Evolutionary conservation across 208 protist species (phyloP).

Genomic region (Leptomonas seymouri): DNA sequence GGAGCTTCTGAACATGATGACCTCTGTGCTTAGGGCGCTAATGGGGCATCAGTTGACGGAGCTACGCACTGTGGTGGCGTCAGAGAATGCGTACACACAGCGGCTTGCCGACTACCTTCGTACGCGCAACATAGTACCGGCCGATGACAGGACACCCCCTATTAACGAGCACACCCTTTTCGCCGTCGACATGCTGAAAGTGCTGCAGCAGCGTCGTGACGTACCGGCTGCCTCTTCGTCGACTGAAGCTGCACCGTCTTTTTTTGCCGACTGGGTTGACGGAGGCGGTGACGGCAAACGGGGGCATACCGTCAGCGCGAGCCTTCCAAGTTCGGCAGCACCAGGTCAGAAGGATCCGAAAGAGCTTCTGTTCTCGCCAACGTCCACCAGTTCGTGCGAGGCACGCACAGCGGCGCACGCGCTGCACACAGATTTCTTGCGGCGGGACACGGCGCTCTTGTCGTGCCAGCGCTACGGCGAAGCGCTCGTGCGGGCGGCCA

Average conservation of each 20-base stretch:
- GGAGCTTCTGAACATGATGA: conserved; percentile 36
- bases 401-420: background rate
- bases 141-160: background rate
- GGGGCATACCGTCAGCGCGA: background rate
- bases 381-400: background rate
- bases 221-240: background rate
- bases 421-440: conserved; percentile 17
- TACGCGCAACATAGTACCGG: conserved; percentile 21
- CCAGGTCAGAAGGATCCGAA: conserved; percentile 28
- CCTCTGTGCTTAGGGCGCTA: conserved; percentile 20
- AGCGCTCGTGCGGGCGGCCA: conserved; percentile 25
- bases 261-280: background rate
- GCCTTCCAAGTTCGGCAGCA: conserved; percentile 9
- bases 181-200: conserved; percentile 19
- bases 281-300: background rate
- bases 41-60: conserved; percentile 29
- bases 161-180: conserved; percentile 19
- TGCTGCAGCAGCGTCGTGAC: conserved; percentile 7
- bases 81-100: background rate
- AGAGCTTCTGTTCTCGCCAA: background rate
- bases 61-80: conserved; percentile 1
- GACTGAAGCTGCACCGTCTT: background rate
- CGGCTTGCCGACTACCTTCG: conserved; percentile 18
- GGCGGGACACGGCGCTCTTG: conserved; percentile 27
- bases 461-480: conserved; percentile 30